A percentile compares a stretch with the other conserved stretches of the same genome.
Evolutionary conservation across 2,329 filamentous ascomycete species (phyloP).

Genomic region (Monosporascus sp.): DNA sequence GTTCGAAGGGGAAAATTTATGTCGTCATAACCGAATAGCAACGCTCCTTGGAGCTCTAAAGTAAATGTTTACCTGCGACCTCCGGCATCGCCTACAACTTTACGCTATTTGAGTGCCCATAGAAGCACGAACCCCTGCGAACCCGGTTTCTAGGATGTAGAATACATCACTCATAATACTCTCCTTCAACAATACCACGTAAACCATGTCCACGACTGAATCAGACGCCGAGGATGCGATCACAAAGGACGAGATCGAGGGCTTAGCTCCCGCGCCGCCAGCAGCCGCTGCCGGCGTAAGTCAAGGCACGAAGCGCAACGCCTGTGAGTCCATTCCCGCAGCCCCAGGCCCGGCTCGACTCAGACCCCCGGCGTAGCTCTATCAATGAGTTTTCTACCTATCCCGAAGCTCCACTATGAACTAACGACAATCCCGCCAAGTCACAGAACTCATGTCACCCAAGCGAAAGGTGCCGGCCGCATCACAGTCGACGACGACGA

Average conservation of each 20-base stretch:
- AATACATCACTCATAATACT: background rate
- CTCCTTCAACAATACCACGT: conserved; percentile 1
- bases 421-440: conserved; percentile 5
- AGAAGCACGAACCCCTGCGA: too few species aligned
- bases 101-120: too few species aligned
- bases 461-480: conserved; percentile 33
- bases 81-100: too few species aligned
- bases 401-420: background rate
- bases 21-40: too few species aligned
- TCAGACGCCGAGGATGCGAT: conserved; percentile 32
- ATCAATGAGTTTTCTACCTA: too few species aligned
- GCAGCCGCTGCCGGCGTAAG: conserved; percentile 11
- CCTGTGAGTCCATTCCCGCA: conserved; percentile 29
- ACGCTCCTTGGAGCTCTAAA: too few species aligned
- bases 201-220: conserved; percentile 13
- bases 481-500: conserved; percentile 8
- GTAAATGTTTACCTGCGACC: too few species aligned
- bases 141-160: too few species aligned
- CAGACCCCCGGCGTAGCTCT: background rate
- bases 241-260: conserved; percentile 34
- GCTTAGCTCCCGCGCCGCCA: conserved; percentile 25
- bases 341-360: background rate
- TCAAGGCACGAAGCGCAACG: conserved; percentile 29
- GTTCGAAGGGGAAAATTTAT: too few species aligned
- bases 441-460: conserved; percentile 50